These are phyloP conservation scores for Botryobasidium botryosum DNA, from an alignment of 768 basidiomycete genomes.

Conservation along the genomic window DNA sequence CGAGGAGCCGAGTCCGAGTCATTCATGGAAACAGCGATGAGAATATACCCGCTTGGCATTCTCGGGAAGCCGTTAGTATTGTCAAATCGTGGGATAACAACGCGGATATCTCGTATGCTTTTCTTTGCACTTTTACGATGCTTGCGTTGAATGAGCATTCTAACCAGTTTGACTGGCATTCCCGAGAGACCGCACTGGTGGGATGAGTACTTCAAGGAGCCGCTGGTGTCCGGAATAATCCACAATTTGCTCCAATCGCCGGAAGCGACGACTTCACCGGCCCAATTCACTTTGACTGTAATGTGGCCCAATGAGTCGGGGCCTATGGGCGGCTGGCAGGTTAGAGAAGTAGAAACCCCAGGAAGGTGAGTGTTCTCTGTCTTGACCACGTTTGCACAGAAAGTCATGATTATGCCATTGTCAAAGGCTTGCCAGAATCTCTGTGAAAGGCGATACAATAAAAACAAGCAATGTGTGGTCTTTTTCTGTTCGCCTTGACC, in stretches of 20 bases:
- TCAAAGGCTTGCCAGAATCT: slow-evolving; percentile 5
- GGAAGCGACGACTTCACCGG: not conserved
- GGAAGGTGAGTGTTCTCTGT: slow-evolving; percentile 4
- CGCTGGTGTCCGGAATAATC: not conserved
- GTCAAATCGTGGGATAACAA: slow-evolving; percentile 39
- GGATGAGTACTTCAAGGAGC: slow-evolving; percentile 6
- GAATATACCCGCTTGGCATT: slow-evolving; percentile 81
- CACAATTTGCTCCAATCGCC: not conserved
- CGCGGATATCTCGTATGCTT: slow-evolving; percentile 35
- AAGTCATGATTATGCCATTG: too few relatives aligned
- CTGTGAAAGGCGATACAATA: not conserved
- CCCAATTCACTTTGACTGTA: slow-evolving; percentile 9
- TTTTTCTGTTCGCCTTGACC: not conserved
- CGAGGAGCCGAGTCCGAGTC: slow-evolving; percentile 48
- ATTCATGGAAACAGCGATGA: slow-evolving; percentile 70
- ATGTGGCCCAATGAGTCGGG: slow-evolving; percentile 10
- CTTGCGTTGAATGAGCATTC: not conserved
- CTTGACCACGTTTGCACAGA: too few relatives aligned
- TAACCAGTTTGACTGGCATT: slow-evolving; percentile 2
- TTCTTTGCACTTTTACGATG: not conserved
- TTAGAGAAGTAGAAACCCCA: not conserved
- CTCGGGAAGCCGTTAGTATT: slow-evolving; percentile 43
- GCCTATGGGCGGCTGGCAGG: slow-evolving; percentile 8
- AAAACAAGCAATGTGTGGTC: slow-evolving; percentile 2
- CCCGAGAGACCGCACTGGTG: slow-evolving; percentile 10